Evolutionary conservation across 176 grass and related monocot species (phyloP).

Genomic region (Triticum turgidum): DNA sequence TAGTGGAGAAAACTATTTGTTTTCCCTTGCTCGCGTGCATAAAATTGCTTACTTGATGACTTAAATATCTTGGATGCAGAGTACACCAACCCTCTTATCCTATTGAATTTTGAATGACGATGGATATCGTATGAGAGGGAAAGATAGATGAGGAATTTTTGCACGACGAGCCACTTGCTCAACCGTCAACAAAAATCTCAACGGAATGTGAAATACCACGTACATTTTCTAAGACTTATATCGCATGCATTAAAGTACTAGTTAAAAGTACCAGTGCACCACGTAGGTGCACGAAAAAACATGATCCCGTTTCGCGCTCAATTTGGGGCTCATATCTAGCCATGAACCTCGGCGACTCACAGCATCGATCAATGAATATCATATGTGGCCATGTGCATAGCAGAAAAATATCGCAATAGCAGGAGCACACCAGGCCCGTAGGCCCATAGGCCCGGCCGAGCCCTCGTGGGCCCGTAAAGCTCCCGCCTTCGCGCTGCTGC

Average conservation of each 20-base stretch:
- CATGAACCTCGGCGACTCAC: background rate
- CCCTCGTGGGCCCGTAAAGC: no score
- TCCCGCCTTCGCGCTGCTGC: no score
- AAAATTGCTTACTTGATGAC: background rate
- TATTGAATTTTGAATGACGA: background rate
- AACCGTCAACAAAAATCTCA: background rate
- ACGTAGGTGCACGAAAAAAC: background rate
- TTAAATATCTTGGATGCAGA: background rate
- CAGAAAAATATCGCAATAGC: no score
- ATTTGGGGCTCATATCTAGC: conserved; percentile 26
- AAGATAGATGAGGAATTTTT: background rate
- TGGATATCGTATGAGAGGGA: background rate
- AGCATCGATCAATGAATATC: no score
- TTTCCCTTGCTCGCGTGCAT: conserved; percentile 21
- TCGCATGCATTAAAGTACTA: background rate
- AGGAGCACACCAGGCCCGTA: no score
- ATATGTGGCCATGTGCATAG: no score
- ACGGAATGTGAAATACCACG: background rate
- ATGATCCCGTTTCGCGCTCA: background rate
- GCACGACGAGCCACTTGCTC: background rate
- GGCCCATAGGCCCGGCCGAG: no score
- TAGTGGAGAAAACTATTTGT: background rate
- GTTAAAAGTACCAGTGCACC: background rate
- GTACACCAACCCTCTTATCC: background rate
- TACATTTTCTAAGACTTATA: background rate